phyloP scores from a whole-genome alignment of 2,329 filamentous ascomycete genomes.

The Diaporthe sp. region DNA sequence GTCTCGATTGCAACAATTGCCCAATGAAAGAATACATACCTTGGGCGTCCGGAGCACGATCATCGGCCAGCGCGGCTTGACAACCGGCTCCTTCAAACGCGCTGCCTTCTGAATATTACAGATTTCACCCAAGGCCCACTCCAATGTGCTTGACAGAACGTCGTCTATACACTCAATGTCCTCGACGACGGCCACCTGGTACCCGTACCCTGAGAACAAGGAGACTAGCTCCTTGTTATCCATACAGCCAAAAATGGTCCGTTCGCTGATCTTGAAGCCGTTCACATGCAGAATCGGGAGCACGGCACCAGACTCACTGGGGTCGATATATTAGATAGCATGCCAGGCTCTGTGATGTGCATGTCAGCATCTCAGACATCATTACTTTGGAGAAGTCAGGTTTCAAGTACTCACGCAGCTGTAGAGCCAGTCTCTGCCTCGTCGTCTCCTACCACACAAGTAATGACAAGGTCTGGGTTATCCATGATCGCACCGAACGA shows the following conservation, averaged over 20 bases:
- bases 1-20: too few species aligned
- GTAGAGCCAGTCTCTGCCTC: conserved; percentile 74
- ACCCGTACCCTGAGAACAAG: conserved; percentile 74
- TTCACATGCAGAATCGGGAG: too few species aligned
- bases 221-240: conserved; percentile 70
- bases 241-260: conserved; percentile 77
- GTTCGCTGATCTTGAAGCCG: conserved; percentile 76
- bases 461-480: conserved; percentile 70
- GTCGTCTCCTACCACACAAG: conserved; percentile 72
- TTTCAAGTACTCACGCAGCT: conserved; percentile 58
- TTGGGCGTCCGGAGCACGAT: conserved; percentile 73
- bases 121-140: conserved; percentile 72
- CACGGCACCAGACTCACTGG: too few species aligned
- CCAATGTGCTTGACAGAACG: conserved; percentile 66
- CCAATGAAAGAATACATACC: conserved; percentile 33
- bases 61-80: conserved; percentile 74
- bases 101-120: conserved; percentile 71
- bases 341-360: too few species aligned
- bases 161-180: conserved; percentile 69
- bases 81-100: conserved; percentile 66
- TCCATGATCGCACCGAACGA: conserved; percentile 78
- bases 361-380: neutral
- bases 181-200: conserved; percentile 71
- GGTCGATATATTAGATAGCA: too few species aligned
- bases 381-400: too few species aligned